Percentiles rank a stretch among this genome's conserved stretches.
Evolutionary conservation across 2,329 filamentous ascomycete genomes (phyloP).

Genomic region (Ophiostoma piceae): DNA sequence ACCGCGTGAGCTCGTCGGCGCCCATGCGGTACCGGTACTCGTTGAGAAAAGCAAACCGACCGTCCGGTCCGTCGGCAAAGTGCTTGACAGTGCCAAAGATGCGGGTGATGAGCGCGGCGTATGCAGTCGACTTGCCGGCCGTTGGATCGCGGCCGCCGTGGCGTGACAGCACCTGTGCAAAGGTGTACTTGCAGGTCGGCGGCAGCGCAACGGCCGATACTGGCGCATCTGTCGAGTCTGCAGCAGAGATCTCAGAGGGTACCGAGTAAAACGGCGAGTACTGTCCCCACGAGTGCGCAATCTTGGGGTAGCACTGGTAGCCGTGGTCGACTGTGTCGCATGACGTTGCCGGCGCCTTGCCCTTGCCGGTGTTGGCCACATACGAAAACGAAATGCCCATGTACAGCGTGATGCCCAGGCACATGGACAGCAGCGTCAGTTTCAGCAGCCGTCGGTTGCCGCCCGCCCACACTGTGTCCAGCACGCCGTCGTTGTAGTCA

Average conservation of each 20-base stretch:
- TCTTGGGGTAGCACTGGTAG: slow-evolving; percentile 57
- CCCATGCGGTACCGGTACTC: slow-evolving; percentile 64
- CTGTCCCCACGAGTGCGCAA: slow-evolving; percentile 73
- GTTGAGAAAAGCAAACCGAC: slow-evolving; percentile 63
- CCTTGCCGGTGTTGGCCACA: neutral
- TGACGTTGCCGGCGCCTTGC: slow-evolving; percentile 19
- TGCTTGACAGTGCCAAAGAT: slow-evolving; percentile 51
- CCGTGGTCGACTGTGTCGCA: slow-evolving; percentile 53
- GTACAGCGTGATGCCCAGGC: slow-evolving; percentile 28
- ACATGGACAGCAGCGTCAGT: slow-evolving; percentile 29
- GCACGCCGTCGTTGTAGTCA: slow-evolving; percentile 16
- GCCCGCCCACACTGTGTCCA: slow-evolving; percentile 22
- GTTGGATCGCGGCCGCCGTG: slow-evolving; percentile 85
- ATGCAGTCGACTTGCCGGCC: slow-evolving; percentile 56
- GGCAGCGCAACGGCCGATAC: slow-evolving; percentile 47
- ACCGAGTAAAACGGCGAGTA: slow-evolving; percentile 82
- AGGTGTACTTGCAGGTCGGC: slow-evolving; percentile 65
- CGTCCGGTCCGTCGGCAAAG: slow-evolving; percentile 50
- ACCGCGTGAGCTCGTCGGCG: slow-evolving; percentile 50
- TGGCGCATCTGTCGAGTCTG: no score
- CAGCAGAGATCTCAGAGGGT: slow-evolving; percentile 44
- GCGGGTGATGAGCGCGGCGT: slow-evolving; percentile 57
- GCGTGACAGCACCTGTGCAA: slow-evolving; percentile 74
- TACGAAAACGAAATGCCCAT: slow-evolving; percentile 24
- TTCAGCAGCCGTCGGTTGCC: slow-evolving; percentile 27